Base-by-base conservation (phyloP, 352 stramenopile genomes). In the Phytophthora sp. region DNA sequence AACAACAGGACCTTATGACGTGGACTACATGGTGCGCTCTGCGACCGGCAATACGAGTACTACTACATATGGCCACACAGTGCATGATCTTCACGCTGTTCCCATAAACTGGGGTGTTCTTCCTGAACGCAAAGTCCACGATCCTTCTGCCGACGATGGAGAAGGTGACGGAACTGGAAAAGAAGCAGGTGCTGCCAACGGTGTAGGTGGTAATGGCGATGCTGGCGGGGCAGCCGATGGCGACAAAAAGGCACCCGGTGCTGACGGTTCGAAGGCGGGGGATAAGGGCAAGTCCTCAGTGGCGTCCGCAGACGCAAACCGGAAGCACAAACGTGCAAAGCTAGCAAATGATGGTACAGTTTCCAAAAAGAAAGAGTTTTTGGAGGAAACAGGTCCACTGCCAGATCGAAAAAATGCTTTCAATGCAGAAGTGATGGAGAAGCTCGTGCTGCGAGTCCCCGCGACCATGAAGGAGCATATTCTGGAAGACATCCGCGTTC, bases 401-500 rank as follows among this genome's bases (percentile, higher is more conserved):
- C 87, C 87, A 0, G 83, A 95, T 54, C 79, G 87, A 3, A 89
- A 84, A 27, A 77, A 75, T 41, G 51, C 76, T 15, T 95, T 89
- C 51, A 88, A 94, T 31, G 67, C 73, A 1, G 75, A 93, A 18
- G 71, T 95, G 26, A 60, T 94, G 57, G 87, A 95, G 62, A 92
- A 91, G 54, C 76, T 95, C 5, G 79, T 95, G 53, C 66, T 95
- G 24, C 84, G 84, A 5, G 77, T 91, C 30, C 79, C 84, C 0
- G 32, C 71, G 0, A 77, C 81, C 52, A 84, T 90, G 75, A 91
- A 91, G 54, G 73, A 69, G 10, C 77, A 92, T 28, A 69, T 82
- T 18, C 59, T 92, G 4, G 82, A 95, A 45, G 80, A 95, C 30
- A 38, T 88, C 31, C 73, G 79, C 5, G 69, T 79, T 34, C 82